Conservation (phyloP, 169 alveolate species). For the Babesia microti region DNA sequence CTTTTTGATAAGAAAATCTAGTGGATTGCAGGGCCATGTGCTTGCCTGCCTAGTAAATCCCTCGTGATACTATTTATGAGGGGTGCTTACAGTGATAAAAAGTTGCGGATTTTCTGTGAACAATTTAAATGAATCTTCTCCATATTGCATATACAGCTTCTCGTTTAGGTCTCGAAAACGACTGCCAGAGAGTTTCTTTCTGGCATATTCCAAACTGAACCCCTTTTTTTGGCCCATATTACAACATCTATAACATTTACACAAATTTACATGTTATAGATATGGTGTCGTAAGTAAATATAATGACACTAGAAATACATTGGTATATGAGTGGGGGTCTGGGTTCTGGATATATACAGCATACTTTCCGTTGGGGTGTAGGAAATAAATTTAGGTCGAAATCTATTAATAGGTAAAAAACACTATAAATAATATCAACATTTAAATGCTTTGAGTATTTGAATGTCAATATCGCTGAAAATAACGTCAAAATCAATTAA, state of each 20-base stretch:
- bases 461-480: background rate
- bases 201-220: conserved; percentile 8
- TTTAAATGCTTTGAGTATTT: background rate
- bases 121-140: conserved; percentile 4
- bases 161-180: conserved; percentile 38
- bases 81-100: conserved; percentile 9
- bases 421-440: conserved; percentile 1
- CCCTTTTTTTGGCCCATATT: conserved; percentile 1
- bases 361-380: conserved; percentile 63
- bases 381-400: conserved; percentile 58
- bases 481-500: background rate
- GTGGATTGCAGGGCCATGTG: conserved; percentile 56
- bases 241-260: too few relatives aligned
- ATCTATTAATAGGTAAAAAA: conserved; percentile 52
- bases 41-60: conserved; percentile 50
- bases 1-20: conserved; percentile 32
- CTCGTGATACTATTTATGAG: conserved; percentile 32
- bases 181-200: conserved; percentile 23
- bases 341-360: conserved; percentile 34
- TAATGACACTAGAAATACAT: too few relatives aligned
- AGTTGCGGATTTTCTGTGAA: conserved; percentile 9
- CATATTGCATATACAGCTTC: conserved; percentile 12
- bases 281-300: too few relatives aligned
- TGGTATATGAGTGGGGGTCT: too few relatives aligned
- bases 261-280: too few relatives aligned